Conservation (phyloP, 2,329 filamentous ascomycete species). For the Stromatinia cepivora region DNA sequence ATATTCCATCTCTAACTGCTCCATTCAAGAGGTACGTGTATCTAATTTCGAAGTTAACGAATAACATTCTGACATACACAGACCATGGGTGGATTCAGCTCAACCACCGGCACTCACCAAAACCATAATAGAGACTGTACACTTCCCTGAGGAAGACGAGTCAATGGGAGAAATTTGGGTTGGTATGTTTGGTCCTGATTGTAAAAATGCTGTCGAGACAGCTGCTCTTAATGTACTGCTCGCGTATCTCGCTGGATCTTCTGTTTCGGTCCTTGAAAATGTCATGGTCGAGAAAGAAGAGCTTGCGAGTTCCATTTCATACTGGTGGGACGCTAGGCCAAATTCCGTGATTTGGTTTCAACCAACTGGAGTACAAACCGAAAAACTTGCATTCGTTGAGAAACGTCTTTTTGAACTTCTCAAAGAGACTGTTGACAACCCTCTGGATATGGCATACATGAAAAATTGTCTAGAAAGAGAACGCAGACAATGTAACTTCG, state of each 20-base stretch:
- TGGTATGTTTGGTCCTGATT: conserved; percentile 82
- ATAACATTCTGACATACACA: conserved; percentile 28
- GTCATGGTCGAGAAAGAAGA: conserved; percentile 90
- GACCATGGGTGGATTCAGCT: conserved; percentile 85
- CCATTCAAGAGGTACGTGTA: conserved; percentile 62
- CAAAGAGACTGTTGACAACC: conserved; percentile 74
- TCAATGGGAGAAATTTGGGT: conserved; percentile 86
- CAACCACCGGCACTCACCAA: conserved; percentile 71
- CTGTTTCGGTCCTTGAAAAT: conserved; percentile 89
- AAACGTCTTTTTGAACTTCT: conserved; percentile 82
- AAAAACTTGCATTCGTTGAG: conserved; percentile 80
- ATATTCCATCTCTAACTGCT: conserved; percentile 72
- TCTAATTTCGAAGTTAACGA: too few species aligned
- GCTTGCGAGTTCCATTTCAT: conserved; percentile 81
- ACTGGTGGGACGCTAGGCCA: conserved; percentile 76
- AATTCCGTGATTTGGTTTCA: conserved; percentile 84
- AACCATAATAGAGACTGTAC: conserved; percentile 73
- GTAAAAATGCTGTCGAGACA: conserved; percentile 65
- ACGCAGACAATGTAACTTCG: conserved; percentile 77
- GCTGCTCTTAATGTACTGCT: conserved; percentile 78
- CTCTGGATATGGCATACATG: conserved; percentile 88
- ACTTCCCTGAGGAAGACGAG: conserved; percentile 97
- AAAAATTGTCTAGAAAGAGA: conserved; percentile 82
- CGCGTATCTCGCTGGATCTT: conserved; percentile 88
- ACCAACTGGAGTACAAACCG: conserved; percentile 82